Conservation (phyloP, 495 filamentous ascomycete genomes). For the Sordaria brevicollis region DNA sequence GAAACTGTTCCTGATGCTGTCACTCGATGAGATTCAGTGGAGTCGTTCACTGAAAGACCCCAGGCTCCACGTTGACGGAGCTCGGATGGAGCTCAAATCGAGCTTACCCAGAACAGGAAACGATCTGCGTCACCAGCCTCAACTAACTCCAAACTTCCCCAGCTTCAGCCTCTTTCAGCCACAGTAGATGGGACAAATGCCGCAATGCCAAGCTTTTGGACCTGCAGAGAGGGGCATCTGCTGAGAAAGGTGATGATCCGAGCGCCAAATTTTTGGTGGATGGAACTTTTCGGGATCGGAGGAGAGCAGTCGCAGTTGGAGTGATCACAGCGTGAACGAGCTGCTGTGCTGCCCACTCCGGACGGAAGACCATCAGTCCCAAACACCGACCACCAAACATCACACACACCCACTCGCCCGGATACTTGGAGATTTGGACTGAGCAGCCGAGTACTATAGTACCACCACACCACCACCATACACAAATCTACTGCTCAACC, state of each 20-base stretch:
- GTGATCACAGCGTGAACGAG: background rate
- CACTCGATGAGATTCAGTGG: background rate
- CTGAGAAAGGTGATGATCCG: background rate
- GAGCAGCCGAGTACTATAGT: background rate
- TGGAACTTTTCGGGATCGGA: constrained; percentile 21
- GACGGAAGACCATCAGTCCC: background rate
- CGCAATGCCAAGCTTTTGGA: background rate
- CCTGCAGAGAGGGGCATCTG: background rate
- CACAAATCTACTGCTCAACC: background rate
- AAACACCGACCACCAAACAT: background rate
- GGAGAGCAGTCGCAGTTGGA: background rate
- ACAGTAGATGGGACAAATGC: background rate
- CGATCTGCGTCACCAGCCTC: background rate
- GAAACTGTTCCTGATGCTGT: background rate
- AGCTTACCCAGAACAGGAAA: background rate
- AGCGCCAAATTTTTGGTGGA: constrained; percentile 10
- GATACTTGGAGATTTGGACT: background rate
- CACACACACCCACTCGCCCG: background rate
- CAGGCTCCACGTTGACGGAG: background rate
- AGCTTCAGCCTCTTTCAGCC: background rate
- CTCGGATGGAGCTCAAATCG: background rate
- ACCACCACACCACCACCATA: background rate
- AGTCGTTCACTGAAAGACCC: background rate
- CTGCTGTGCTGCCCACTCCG: background rate
- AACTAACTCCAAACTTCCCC: background rate